Percentiles rank a stretch among this genome's conserved stretches.
Evolutionary conservation across 1,284 basidiomycete species (phyloP).

Genomic region (Flammula alnicola): DNA sequence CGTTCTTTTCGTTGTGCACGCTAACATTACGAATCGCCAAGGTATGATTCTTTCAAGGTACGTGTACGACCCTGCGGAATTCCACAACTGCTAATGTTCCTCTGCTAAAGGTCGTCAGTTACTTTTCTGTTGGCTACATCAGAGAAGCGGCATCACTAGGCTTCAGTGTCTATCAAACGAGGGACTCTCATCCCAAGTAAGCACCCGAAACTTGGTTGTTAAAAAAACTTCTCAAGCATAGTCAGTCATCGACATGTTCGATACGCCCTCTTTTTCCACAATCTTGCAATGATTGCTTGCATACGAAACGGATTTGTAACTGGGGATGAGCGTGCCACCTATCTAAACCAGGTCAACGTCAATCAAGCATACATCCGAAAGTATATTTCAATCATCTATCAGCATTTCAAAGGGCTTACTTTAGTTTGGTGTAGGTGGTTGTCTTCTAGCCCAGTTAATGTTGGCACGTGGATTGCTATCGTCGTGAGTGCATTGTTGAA

Average conservation of each 20-base stretch:
- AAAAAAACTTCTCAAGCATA: neutral
- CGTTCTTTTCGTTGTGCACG: neutral
- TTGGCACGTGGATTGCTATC: slow-evolving; percentile 66
- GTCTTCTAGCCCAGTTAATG: slow-evolving; percentile 69
- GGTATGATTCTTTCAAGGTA: slow-evolving; percentile 72
- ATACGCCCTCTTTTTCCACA: slow-evolving; percentile 70
- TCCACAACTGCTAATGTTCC: slow-evolving; percentile 1
- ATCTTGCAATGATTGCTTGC: slow-evolving; percentile 61
- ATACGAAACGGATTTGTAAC: slow-evolving; percentile 50
- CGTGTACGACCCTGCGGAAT: neutral
- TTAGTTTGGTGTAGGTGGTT: slow-evolving; percentile 53
- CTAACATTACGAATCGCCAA: slow-evolving; percentile 29
- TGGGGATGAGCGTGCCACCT: slow-evolving; percentile 42
- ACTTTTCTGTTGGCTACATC: slow-evolving; percentile 62
- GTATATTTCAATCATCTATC: slow-evolving; percentile 25
- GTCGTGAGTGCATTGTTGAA: slow-evolving; percentile 48
- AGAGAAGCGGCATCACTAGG: slow-evolving; percentile 64
- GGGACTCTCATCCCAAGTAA: slow-evolving; percentile 66
- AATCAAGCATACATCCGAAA: slow-evolving; percentile 66
- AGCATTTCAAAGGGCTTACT: neutral
- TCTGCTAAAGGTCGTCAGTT: slow-evolving; percentile 53
- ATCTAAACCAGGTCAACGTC: slow-evolving; percentile 57
- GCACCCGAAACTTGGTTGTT: slow-evolving; percentile 14
- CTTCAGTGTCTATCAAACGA: slow-evolving; percentile 60
- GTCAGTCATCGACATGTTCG: slow-evolving; percentile 67